Evolutionary conservation across 495 filamentous ascomycete genomes (phyloP).

Genomic region (Pyrenula aspistea): DNA sequence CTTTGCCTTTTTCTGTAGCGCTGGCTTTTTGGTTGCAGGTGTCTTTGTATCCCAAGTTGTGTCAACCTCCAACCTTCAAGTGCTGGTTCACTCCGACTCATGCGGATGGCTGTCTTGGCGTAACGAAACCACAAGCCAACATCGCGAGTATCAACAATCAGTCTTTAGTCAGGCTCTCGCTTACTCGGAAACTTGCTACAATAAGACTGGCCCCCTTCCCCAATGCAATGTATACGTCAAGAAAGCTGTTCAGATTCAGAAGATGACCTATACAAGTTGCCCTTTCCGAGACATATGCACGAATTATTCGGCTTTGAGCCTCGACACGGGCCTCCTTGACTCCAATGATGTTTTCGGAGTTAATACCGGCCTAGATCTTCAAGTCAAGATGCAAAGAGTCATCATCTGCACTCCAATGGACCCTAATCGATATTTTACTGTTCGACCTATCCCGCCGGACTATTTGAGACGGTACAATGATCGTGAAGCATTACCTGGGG

Average conservation of each 20-base stretch:
- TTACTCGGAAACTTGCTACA: not conserved
- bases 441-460: not conserved
- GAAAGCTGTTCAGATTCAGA: not conserved
- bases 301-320: not conserved
- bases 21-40: not conserved
- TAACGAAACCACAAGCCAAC: not conserved
- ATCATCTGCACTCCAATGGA: not conserved
- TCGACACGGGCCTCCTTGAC: not conserved
- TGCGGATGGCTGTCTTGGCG: not conserved
- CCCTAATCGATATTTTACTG: not conserved
- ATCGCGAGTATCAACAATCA: not conserved
- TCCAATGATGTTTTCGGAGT: not conserved
- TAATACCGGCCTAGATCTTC: not conserved
- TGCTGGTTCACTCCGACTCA: not conserved
- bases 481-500: not conserved
- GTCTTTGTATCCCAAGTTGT: not conserved
- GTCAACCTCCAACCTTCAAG: not conserved
- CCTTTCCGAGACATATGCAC: not conserved
- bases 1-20: not conserved
- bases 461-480: not conserved
- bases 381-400: not conserved
- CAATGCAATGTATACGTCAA: not conserved
- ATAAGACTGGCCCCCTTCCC: not conserved
- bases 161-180: not conserved
- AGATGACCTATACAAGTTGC: not conserved